Evolutionary conservation across 345 rosid species (phyloP).

Genomic region (Salix dunnii): DNA sequence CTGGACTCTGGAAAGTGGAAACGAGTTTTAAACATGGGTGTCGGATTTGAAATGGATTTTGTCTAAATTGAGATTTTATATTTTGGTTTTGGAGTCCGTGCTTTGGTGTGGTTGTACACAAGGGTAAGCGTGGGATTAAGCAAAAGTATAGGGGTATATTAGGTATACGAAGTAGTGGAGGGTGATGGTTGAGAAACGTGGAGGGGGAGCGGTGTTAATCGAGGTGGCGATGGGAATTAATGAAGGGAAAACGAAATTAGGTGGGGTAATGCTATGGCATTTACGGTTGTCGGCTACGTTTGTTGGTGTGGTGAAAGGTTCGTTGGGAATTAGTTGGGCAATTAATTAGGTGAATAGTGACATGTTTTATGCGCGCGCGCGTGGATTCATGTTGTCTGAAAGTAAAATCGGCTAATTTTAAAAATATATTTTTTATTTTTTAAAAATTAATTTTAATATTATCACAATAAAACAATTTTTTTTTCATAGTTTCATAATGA

Average conservation of each 20-base stretch:
- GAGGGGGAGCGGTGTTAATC: background rate
- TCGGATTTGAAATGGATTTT: conserved; percentile 32
- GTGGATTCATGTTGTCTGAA: no score
- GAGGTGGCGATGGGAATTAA: background rate
- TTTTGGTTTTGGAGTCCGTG: conserved; percentile 16
- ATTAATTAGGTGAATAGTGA: conserved; percentile 24
- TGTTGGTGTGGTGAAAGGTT: conserved; percentile 17
- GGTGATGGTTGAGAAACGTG: background rate
- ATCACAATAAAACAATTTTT: no score
- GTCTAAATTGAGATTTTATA: background rate
- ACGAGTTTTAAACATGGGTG: conserved; percentile 20
- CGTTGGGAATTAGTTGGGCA: conserved; percentile 20
- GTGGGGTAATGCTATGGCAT: conserved; percentile 9
- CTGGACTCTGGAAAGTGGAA: background rate
- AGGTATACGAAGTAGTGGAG: background rate
- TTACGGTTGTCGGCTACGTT: conserved; percentile 35
- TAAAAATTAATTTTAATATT: no score
- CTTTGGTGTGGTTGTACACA: conserved; percentile 1
- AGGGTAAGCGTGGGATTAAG: background rate
- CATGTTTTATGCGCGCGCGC: background rate
- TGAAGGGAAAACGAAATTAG: conserved; percentile 11
- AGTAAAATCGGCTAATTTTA: no score
- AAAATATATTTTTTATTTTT: no score
- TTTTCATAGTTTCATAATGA: no score
- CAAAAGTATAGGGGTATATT: background rate